Evolutionary conservation across 1,139 yeast species (phyloP).

Genomic region (Geotrichum histeridarum): DNA sequence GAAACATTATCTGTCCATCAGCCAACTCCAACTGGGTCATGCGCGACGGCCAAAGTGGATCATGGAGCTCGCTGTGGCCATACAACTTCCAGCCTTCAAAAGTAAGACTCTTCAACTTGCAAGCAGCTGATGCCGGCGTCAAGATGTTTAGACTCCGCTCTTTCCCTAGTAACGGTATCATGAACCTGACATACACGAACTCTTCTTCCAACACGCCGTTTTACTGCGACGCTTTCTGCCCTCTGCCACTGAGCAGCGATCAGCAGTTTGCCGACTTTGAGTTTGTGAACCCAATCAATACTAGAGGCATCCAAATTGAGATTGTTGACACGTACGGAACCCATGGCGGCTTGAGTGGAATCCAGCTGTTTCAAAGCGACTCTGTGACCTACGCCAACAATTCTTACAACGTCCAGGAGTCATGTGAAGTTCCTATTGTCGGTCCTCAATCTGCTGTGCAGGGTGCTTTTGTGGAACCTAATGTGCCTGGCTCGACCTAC

Average conservation of each 20-base stretch:
- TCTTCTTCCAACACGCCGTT: conserved; percentile 48
- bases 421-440: conserved; percentile 31
- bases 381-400: conserved; percentile 67
- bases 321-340: conserved; percentile 65
- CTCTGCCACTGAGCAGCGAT: conserved; percentile 47
- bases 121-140: conserved; percentile 49
- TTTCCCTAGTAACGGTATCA: conserved; percentile 77
- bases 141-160: conserved; percentile 68
- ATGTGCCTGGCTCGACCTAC: conserved; percentile 32
- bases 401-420: conserved; percentile 59
- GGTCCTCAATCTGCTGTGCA: conserved; percentile 5
- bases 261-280: conserved; percentile 69
- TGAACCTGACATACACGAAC: conserved; percentile 84
- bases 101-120: conserved; percentile 60
- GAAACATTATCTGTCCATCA: conserved; percentile 57
- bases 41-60: conserved; percentile 49
- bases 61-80: conserved; percentile 63
- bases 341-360: conserved; percentile 63
- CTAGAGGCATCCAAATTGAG: conserved; percentile 59
- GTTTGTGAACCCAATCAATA: conserved; percentile 64
- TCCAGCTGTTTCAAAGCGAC: conserved; percentile 62
- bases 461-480: conserved; percentile 23
- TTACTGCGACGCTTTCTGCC: conserved; percentile 85
- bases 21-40: conserved; percentile 52
- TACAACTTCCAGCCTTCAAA: conserved; percentile 62